phyloP scores from a whole-genome alignment of 176 grass and related monocot species.

The bread wheat (Triticum aestivum) region DNA sequence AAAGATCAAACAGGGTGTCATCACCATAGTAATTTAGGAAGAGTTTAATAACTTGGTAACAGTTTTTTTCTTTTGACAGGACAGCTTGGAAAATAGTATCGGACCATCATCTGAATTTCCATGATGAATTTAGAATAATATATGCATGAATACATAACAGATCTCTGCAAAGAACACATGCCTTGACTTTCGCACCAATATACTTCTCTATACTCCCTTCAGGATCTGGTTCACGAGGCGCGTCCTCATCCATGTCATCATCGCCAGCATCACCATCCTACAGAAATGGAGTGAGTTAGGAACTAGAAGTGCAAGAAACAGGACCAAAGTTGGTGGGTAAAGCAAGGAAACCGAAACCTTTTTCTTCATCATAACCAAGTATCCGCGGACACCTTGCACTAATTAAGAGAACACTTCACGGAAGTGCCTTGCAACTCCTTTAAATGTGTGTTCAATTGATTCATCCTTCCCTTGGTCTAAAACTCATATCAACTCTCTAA shows the following conservation, averaged over 20 bases:
- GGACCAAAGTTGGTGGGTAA: background rate
- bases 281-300: slow-evolving; percentile 8
- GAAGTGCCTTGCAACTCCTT: slow-evolving; percentile 95
- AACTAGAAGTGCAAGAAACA: background rate
- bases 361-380: slow-evolving; percentile 99
- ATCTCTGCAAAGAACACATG: slow-evolving; percentile 24
- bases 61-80: background rate
- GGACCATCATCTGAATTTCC: background rate
- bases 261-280: slow-evolving; percentile 84
- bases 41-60: background rate
- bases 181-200: slow-evolving; percentile 97
- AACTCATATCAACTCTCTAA: slow-evolving; percentile 78
- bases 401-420: slow-evolving; percentile 85
- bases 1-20: too few relatives aligned
- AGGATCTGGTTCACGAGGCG: slow-evolving; percentile 62
- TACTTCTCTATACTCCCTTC: slow-evolving; percentile 94
- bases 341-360: slow-evolving; percentile 46
- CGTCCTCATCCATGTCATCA: slow-evolving; percentile 81
- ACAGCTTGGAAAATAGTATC: background rate
- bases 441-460: slow-evolving; percentile 96
- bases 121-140: background rate
- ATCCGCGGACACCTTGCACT: slow-evolving; percentile 84
- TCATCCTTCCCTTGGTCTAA: slow-evolving; percentile 97
- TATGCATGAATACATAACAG: slow-evolving; percentile 5
- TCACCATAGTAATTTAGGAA: slow-evolving; percentile 16